These are phyloP conservation scores for Phaffomyces opuntiae DNA, from an alignment of 805 yeast genomes.

Conservation along the genomic window DNA sequence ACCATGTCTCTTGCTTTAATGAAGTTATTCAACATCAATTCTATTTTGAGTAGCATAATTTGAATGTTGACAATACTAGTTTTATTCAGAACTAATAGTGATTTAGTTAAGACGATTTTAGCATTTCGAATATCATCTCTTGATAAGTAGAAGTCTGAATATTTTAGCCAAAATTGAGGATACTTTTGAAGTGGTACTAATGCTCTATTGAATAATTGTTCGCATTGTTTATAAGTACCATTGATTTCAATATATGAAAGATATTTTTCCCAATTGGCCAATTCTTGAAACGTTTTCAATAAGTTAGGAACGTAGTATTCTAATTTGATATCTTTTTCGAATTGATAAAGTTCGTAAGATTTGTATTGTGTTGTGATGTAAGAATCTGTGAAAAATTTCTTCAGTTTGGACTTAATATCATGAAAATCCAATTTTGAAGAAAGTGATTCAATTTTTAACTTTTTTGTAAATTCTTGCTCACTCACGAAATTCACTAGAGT, in stretches of 20 bases:
- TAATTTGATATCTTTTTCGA: slow-evolving; percentile 35
- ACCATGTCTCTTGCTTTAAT: slow-evolving; percentile 27
- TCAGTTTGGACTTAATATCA: slow-evolving; percentile 31
- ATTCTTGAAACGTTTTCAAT: slow-evolving; percentile 34
- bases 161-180: slow-evolving; percentile 43
- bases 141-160: slow-evolving; percentile 35
- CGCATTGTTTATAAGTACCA: slow-evolving; percentile 11
- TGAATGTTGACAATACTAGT: slow-evolving; percentile 23
- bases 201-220: slow-evolving; percentile 41
- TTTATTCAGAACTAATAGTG: slow-evolving; percentile 23
- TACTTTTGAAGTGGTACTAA: slow-evolving; percentile 38
- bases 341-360: slow-evolving; percentile 41
- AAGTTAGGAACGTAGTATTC: slow-evolving; percentile 32
- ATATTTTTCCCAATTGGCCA: slow-evolving; percentile 54
- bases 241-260: slow-evolving; percentile 42
- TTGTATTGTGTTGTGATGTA: slow-evolving; percentile 51
- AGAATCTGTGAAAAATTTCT: slow-evolving; percentile 43
- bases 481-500: slow-evolving; percentile 11
- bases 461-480: slow-evolving; percentile 16
- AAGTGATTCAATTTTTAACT: slow-evolving; percentile 12
- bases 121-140: slow-evolving; percentile 29
- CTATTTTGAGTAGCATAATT: slow-evolving; percentile 37
- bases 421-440: slow-evolving; percentile 12
- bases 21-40: slow-evolving; percentile 31
- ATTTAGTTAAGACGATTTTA: slow-evolving; percentile 30